Base-by-base conservation (phyloP, 1,139 yeast genomes). In the Schizosaccharomyces versatilis region DNA sequence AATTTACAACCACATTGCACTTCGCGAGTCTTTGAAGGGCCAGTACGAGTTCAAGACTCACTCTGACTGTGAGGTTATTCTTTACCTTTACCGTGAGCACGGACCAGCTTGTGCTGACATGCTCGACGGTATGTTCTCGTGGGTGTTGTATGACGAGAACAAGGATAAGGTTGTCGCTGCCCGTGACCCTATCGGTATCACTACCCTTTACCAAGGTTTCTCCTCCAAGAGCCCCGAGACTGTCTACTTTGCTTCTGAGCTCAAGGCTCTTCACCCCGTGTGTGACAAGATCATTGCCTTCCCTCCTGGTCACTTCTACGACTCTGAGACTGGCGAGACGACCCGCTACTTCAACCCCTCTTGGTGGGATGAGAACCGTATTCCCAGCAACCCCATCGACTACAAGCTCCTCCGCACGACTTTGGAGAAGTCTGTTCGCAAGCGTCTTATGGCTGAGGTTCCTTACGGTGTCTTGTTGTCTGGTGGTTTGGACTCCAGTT, bases 291-390 rank as follows among this genome's bases (percentile, higher is more conserved):
- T 90, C 67, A 67, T 73, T 59, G 94, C 96, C 38, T 90, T 90
- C 86, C 97, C 97, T 57, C 99, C 99, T 47, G 99, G 99, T 59
- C 97, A 90, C 67, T 80, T 88, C 56, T 90, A 85, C 69, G 98
- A 90, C 70, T 85, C 96, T 58, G 75, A 76, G 61, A 84, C 96
- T 58, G 96, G 83, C 69, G 68, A 82, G 69, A 66, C 84, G 64
- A 81, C 86, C 41, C 79, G 97, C 67, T 90, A 88, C 71, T 90
- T 79, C 77, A 74, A 76, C 61, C 99, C 99, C 62, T 68, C 80
- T 57, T 90, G 99, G 99, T 82, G 94, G 84, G 94, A 86, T 64
- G 90, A 75, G 61, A 61, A 72, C 55, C 75, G 74, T 67, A 74
- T 83, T 60, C 95, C 98, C 61, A 68, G 81, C 52, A 75, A 75